Percentiles rank a stretch among this genome's conserved stretches.
Conservation (phyloP, 345 rosid genomes). For the Hypericum perforatum region DNA sequence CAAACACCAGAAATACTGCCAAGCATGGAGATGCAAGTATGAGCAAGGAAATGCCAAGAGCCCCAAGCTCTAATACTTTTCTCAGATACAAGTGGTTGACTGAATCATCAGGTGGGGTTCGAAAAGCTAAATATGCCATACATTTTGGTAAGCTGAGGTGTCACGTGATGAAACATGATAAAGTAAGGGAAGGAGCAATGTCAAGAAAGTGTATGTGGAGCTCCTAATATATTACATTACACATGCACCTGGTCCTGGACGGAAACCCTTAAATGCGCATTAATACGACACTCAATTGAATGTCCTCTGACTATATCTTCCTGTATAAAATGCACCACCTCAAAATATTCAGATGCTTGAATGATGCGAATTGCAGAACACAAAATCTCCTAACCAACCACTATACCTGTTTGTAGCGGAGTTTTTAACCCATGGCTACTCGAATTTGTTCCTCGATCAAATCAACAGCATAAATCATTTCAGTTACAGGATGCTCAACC, state of each 20-base stretch:
- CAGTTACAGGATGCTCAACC: slow-evolving; percentile 99
- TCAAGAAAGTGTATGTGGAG: too few relatives aligned
- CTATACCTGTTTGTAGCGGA: slow-evolving; percentile 68
- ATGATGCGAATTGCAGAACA: background rate
- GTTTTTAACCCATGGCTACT: slow-evolving; percentile 98
- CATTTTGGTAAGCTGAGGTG: too few relatives aligned
- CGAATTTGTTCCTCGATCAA: slow-evolving; percentile 96
- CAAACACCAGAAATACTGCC: too few relatives aligned
- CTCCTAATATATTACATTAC: background rate
- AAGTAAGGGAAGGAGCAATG: background rate
- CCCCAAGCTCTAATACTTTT: background rate
- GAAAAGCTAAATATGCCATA: too few relatives aligned
- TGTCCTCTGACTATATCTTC: slow-evolving; percentile 94
- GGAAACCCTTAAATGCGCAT: slow-evolving; percentile 95
- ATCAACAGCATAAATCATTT: slow-evolving; percentile 95
- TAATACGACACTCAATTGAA: slow-evolving; percentile 97
- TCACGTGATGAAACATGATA: background rate
- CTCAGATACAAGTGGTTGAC: too few relatives aligned
- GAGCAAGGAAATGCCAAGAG: background rate
- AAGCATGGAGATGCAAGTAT: too few relatives aligned
- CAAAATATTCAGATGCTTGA: background rate
- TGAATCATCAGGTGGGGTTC: too few relatives aligned
- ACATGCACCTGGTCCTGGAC: slow-evolving; percentile 89
- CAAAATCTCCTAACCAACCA: slow-evolving; percentile 3
- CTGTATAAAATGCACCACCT: slow-evolving; percentile 26